Evolutionary conservation across 176 grass and related monocot species (phyloP), one percentile per base, ranked within the genome.

Genomic region (Metroxylon sagu): DNA sequence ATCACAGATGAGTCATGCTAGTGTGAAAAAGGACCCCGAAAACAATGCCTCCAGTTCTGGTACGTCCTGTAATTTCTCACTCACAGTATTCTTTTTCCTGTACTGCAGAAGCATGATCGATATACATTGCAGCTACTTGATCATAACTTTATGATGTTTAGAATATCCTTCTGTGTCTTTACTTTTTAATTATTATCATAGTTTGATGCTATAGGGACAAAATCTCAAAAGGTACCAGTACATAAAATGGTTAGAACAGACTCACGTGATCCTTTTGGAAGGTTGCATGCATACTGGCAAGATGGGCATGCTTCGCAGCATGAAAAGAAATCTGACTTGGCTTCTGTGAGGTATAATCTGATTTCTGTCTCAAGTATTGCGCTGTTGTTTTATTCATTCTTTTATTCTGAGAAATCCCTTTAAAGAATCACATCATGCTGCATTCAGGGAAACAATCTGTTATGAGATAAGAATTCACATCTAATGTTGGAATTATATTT

Each of bases 201-300:
- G 12, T 43, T 39, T 43, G 35, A 43, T 43, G 35, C 5, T 77
- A 19, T 52, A 96, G 91, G 80, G 29, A 71, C 53, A 29, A 89
- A 86, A 73, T 85, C 74, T 61, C 91, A 96, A 80, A 96, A 87
- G 48, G 50, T 57, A 29, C 86, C 91, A 72, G 75, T 77, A 59
- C 84, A 82, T 74, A 80, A 90, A 82, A 84, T 96, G 77, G 80
- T 96, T 14, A 96, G 91, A 82, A 96, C 80, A 68, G 86, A 96
- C 80, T 82, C 86, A 52, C 77, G 71, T 4, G 48, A 90, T 71
- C 91, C 91, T 53, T 87, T 79, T 82, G 91, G 91, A 57, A 96
- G 91, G 69, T 74, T 96, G 61, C 91, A 90, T 62, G 70, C 86
- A 16, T 96, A 96, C 65, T 96, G 86, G 83, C 77, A 71, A 60